Percentiles rank a stretch among this genome's conserved stretches.
These are phyloP conservation scores for Adansonia gregorii DNA, from an alignment of 441 rosid species.

Conservation along the genomic window DNA sequence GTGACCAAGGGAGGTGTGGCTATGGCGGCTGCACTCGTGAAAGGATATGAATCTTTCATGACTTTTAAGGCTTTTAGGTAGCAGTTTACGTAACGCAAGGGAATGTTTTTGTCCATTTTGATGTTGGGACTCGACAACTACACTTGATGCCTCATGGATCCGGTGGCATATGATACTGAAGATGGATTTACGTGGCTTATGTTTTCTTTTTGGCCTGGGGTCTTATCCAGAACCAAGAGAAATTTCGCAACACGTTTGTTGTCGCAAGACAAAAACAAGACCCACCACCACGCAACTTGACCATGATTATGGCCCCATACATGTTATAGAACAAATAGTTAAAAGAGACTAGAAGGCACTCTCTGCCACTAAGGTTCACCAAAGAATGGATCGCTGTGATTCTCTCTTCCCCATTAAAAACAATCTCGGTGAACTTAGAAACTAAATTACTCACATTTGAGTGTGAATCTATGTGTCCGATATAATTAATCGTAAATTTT, in stretches of 20 bases:
- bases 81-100: not conserved
- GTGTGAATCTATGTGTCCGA: too few relatives aligned
- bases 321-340: not conserved
- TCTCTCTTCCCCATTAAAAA: not conserved
- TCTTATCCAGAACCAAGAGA: not conserved
- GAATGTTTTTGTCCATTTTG: not conserved
- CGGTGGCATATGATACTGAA: not conserved
- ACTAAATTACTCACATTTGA: too few relatives aligned
- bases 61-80: not conserved
- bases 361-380: not conserved
- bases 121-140: slow-evolving; percentile 26
- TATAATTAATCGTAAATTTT: too few relatives aligned
- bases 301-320: not conserved
- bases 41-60: not conserved
- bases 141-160: slow-evolving; percentile 18
- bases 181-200: too few relatives aligned
- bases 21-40: too few relatives aligned
- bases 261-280: not conserved
- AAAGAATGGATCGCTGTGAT: not conserved
- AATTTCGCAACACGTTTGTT: not conserved
- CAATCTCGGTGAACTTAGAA: not conserved
- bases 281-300: not conserved
- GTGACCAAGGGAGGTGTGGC: too few relatives aligned
- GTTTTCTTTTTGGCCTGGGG: not conserved
- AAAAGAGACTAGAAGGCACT: not conserved